A percentile compares a stretch with the other conserved stretches of the same genome.
These are phyloP conservation scores for Colletotrichum melonis DNA, from an alignment of 2,329 filamentous ascomycete species.

Conservation along the genomic window DNA sequence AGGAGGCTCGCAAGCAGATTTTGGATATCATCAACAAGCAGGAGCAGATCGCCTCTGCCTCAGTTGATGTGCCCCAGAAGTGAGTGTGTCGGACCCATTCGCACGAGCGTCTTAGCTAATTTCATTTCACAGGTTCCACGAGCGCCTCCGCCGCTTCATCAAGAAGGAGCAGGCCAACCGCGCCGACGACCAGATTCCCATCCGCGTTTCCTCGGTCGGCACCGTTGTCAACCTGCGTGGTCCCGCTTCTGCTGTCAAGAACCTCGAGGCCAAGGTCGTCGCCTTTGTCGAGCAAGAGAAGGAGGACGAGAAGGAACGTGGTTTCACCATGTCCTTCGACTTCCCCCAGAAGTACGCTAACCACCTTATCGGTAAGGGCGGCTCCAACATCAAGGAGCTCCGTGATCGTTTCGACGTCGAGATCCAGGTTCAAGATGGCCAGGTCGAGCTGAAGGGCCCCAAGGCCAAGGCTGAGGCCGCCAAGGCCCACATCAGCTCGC, in stretches of 20 bases:
- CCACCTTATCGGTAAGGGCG: slow-evolving; percentile 78
- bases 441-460: slow-evolving; percentile 94
- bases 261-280: slow-evolving; percentile 77
- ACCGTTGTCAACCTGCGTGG: slow-evolving; percentile 80
- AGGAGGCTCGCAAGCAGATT: slow-evolving; percentile 68
- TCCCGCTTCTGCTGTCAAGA: slow-evolving; percentile 77
- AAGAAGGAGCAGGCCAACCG: slow-evolving; percentile 71
- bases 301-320: slow-evolving; percentile 92
- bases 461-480: slow-evolving; percentile 93
- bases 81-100: slow-evolving; percentile 42
- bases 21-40: slow-evolving; percentile 69
- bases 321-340: slow-evolving; percentile 86
- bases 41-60: slow-evolving; percentile 61
- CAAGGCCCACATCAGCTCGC: slow-evolving; percentile 81
- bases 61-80: slow-evolving; percentile 70
- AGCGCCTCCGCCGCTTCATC: slow-evolving; percentile 72
- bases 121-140: slow-evolving; percentile 61
- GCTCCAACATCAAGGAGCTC: slow-evolving; percentile 74
- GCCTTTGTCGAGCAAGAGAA: slow-evolving; percentile 89
- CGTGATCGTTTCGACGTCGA: slow-evolving; percentile 76
- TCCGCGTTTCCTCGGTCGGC: slow-evolving; percentile 69
- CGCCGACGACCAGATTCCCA: slow-evolving; percentile 67
- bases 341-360: slow-evolving; percentile 97
- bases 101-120: slow-evolving; percentile 40
- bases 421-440: slow-evolving; percentile 92